Evolutionary conservation across 2,329 filamentous ascomycete genomes (phyloP).

Genomic region (Penicillium sp.): DNA sequence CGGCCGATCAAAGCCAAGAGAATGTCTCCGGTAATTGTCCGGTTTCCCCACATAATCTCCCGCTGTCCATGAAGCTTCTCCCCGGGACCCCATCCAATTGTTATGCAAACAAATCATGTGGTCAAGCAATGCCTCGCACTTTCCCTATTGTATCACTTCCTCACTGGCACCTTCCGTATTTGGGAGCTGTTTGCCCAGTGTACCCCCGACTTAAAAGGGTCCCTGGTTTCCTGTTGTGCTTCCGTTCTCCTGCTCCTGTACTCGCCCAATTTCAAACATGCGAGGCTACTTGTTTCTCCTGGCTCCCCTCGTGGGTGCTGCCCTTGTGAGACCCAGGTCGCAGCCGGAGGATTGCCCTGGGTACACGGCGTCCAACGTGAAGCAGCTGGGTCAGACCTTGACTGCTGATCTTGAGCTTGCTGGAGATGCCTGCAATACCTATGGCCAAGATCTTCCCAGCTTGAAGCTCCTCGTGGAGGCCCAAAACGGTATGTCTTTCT

Average conservation of each 20-base stretch:
- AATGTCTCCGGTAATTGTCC: not conserved
- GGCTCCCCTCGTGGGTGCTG: slow-evolving; percentile 29
- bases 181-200: not conserved
- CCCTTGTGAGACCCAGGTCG: slow-evolving; percentile 19
- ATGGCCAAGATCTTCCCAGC: slow-evolving; percentile 55
- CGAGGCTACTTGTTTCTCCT: slow-evolving; percentile 27
- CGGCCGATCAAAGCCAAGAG: not conserved
- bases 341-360: slow-evolving; percentile 33
- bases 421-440: slow-evolving; percentile 60
- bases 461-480: slow-evolving; percentile 60
- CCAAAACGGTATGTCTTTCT: slow-evolving; percentile 51
- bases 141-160: not conserved
- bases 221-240: not conserved
- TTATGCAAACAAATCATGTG: not conserved
- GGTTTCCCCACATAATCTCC: not conserved
- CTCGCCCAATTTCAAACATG: slow-evolving; percentile 20
- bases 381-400: slow-evolving; percentile 46
- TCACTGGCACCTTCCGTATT: not conserved
- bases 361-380: slow-evolving; percentile 38
- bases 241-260: slow-evolving; percentile 6
- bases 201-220: slow-evolving; percentile 3
- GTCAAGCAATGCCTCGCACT: not conserved
- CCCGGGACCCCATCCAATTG: not conserved
- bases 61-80: not conserved
- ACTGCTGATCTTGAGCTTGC: slow-evolving; percentile 68